Evolutionary conservation across 192 early-diverging fungal species (phyloP).

Genomic region (Haplosporangium gracile): DNA sequence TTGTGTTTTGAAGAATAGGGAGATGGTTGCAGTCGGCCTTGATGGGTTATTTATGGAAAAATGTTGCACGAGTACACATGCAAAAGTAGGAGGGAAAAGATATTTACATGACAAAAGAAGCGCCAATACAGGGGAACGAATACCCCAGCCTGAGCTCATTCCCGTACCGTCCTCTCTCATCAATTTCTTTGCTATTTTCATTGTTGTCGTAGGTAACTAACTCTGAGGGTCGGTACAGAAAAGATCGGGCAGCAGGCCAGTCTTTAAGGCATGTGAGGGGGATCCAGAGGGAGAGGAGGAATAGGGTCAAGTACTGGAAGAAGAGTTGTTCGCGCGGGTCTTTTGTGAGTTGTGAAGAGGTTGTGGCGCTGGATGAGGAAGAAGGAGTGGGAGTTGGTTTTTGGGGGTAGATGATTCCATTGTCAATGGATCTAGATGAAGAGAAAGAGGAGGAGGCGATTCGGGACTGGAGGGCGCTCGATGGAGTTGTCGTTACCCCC

Average conservation of each 20-base stretch:
- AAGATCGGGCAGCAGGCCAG: not conserved
- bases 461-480: too few species aligned
- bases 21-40: too few species aligned
- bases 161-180: not conserved
- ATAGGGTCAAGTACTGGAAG: not conserved
- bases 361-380: not conserved
- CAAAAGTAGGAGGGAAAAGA: not conserved
- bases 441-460: too few species aligned
- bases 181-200: not conserved
- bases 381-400: not conserved
- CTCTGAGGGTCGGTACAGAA: not conserved
- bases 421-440: not conserved
- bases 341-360: not conserved
- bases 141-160: not conserved
- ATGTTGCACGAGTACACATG: too few species aligned
- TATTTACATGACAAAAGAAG: not conserved
- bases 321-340: not conserved
- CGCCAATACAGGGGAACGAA: not conserved
- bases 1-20: not conserved
- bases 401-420: not conserved
- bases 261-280: not conserved
- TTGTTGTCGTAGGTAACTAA: not conserved
- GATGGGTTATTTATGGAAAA: too few species aligned
- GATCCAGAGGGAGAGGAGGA: not conserved
- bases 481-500: too few species aligned